phyloP scores from a whole-genome alignment of 192 early-diverging fungal species.

The Diversispora eburnea region DNA sequence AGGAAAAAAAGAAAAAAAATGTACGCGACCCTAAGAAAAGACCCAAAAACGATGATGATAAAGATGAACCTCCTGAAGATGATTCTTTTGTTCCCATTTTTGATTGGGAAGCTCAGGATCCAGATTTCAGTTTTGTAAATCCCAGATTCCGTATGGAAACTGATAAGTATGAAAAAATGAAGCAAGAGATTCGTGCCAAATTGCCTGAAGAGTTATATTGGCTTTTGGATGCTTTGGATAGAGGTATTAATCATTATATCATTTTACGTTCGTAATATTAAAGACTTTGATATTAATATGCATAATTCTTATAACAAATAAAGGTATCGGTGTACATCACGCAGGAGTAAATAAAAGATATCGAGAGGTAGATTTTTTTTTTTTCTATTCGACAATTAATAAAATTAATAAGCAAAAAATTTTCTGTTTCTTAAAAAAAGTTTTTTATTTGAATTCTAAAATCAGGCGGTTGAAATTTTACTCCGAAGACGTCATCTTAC shows the following conservation, averaged over 20 bases:
- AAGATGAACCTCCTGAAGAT: neutral
- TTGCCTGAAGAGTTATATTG: slow-evolving; percentile 8
- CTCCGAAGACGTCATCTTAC: slow-evolving; percentile 37
- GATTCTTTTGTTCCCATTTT: slow-evolving; percentile 23
- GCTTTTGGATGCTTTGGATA: slow-evolving; percentile 33
- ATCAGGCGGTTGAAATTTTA: slow-evolving; percentile 34
- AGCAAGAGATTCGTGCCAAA: slow-evolving; percentile 2
- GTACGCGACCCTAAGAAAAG: neutral
- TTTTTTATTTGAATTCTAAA: too few relatives aligned
- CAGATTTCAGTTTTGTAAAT: slow-evolving; percentile 35
- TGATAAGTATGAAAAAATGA: slow-evolving; percentile 24
- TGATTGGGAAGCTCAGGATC: slow-evolving; percentile 34
- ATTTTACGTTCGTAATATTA: neutral
- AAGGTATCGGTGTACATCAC: slow-evolving; percentile 42
- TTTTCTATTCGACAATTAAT: too few relatives aligned
- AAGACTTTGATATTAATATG: too few relatives aligned
- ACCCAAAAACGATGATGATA: neutral
- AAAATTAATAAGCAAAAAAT: too few relatives aligned
- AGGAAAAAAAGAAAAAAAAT: neutral
- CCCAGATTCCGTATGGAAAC: slow-evolving; percentile 8
- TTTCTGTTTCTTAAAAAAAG: too few relatives aligned
- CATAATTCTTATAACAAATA: too few relatives aligned
- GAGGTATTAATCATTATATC: slow-evolving; percentile 31
- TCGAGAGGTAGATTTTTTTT: neutral
- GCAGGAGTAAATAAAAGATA: slow-evolving; percentile 36